Base-by-base conservation (phyloP, 2,329 filamentous ascomycete genomes). In the Aspergillus amoenus region DNA sequence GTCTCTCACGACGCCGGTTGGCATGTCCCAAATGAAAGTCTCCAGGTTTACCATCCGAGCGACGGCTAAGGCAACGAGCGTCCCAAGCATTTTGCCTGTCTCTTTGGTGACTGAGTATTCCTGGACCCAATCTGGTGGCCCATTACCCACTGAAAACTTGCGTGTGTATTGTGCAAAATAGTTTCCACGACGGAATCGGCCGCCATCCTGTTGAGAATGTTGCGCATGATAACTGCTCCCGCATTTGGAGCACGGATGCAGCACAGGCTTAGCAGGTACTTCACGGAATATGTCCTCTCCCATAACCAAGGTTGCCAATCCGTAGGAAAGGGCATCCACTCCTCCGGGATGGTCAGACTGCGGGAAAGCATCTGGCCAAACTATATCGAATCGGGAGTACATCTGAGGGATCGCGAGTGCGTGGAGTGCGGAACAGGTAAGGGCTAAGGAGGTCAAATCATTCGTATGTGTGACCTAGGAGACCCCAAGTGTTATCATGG, bases 11-110 rank as follows among this genome's bases (percentile, higher is more conserved):
- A 94, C 88, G 1, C 90, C 91, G 0, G 90, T 94, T 0, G 90
- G 90, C 90, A 94, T 93, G 68, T 95, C 90, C 90, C 90, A 94
- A 3, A 90, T 81, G 67, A 94, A 94, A 0, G 86, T 87, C 73
- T 94, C 90, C 40, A 95, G 80, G 66, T 90, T 91, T 51, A 85
- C 79, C 90, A 94, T 94, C 61, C 89, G 87, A 43, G 87, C 86
- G n/a, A 94, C 81, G 12, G 90, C 89, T 62, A 93, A 76, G 9
- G 90, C 89, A 12, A 92, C 90, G 49, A 94, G 77, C 1, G 89
- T 93, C 5, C 90, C 89, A n/a, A 94, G 81, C 89, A 94, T 92
- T 76, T 93, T 94, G 3, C 91, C 91, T 56, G 88, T 87, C 70
- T 93, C 90, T 73, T 92, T 93, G 2, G 84, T 88, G 65, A 93